phyloP scores from a whole-genome alignment of 208 protist species.

The Sergeia podlipaevii region DNA sequence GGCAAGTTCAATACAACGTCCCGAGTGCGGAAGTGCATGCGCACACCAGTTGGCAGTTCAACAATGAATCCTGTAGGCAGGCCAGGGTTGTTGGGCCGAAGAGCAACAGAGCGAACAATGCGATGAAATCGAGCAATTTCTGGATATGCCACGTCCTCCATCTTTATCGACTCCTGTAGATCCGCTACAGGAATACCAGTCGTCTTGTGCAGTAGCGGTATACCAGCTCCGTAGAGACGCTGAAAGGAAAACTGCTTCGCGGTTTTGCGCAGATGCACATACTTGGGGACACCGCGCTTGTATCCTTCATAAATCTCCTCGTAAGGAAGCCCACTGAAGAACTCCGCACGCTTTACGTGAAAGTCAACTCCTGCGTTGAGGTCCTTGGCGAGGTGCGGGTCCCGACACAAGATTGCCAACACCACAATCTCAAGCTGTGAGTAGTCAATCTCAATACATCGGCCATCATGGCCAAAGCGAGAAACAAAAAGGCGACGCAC shows the following conservation, averaged over 20 bases:
- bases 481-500: slow-evolving; percentile 76
- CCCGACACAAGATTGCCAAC: slow-evolving; percentile 69
- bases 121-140: slow-evolving; percentile 72
- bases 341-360: slow-evolving; percentile 80
- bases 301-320: slow-evolving; percentile 74
- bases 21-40: slow-evolving; percentile 67
- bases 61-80: slow-evolving; percentile 76
- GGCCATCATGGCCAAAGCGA: slow-evolving; percentile 72
- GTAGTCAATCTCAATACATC: slow-evolving; percentile 88
- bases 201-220: slow-evolving; percentile 78
- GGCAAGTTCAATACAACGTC: slow-evolving; percentile 81
- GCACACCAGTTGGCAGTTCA: slow-evolving; percentile 81
- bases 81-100: slow-evolving; percentile 76
- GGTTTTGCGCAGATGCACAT: slow-evolving; percentile 70
- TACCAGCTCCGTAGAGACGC: slow-evolving; percentile 83
- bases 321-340: slow-evolving; percentile 82
- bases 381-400: slow-evolving; percentile 57
- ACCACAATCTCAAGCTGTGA: slow-evolving; percentile 89
- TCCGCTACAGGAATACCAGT: slow-evolving; percentile 77
- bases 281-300: slow-evolving; percentile 49
- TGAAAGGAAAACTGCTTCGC: slow-evolving; percentile 91
- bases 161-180: slow-evolving; percentile 57
- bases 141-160: slow-evolving; percentile 75
- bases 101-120: slow-evolving; percentile 58
- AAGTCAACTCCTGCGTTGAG: slow-evolving; percentile 82